A percentile compares a stretch with the other conserved stretches of the same genome.
phyloP scores from a whole-genome alignment of 1,284 basidiomycete genomes.

The Xerocomus amazonicus region DNA sequence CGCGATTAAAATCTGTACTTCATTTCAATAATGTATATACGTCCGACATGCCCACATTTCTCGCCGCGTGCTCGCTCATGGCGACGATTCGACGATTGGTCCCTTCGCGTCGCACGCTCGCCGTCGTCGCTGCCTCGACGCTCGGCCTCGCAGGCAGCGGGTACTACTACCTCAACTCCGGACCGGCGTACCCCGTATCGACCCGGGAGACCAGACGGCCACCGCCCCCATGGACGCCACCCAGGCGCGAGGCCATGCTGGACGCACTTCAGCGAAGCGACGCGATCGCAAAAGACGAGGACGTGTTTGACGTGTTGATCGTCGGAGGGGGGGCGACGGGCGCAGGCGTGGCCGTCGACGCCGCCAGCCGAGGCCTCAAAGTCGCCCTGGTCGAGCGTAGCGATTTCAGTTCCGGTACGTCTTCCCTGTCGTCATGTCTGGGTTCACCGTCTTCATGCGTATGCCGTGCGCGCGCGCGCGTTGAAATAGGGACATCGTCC shows the following conservation, averaged over 20 bases:
- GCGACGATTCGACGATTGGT: conserved; percentile 40
- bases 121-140: conserved; percentile 49
- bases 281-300: conserved; percentile 32
- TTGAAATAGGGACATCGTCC: conserved; percentile 85
- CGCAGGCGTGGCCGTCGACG: conserved; percentile 92
- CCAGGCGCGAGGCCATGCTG: conserved; percentile 62
- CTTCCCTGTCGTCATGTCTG: too few relatives aligned
- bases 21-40: too few relatives aligned
- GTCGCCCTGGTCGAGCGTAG: conserved; percentile 93
- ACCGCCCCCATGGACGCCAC: conserved; percentile 74
- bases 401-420: conserved; percentile 84
- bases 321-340: conserved; percentile 96
- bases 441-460: too few relatives aligned
- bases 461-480: too few relatives aligned
- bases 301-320: conserved; percentile 74
- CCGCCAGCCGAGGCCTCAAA: conserved; percentile 86
- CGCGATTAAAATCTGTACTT: too few relatives aligned
- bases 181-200: conserved; percentile 59
- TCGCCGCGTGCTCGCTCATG: neutral
- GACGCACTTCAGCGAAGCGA: conserved; percentile 39
- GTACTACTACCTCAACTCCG: conserved; percentile 69
- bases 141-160: conserved; percentile 52
- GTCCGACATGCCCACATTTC: too few relatives aligned
- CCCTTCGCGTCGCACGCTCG: conserved; percentile 53
- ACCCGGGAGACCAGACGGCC: conserved; percentile 61